These are phyloP conservation scores for Salix arbutifolia DNA, from an alignment of 345 rosid species.

Conservation along the genomic window DNA sequence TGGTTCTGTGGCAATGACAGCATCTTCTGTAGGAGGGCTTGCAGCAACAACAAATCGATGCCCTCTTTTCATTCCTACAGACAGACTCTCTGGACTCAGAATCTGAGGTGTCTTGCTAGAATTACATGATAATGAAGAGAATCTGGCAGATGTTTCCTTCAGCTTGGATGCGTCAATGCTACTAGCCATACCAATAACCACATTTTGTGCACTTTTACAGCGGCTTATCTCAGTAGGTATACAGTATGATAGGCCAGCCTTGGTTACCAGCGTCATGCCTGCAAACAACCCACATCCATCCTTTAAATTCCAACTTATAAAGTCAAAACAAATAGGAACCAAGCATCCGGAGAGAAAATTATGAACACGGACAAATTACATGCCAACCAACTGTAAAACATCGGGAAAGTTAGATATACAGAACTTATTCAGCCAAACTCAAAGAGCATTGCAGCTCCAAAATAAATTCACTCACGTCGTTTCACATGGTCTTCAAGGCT, in stretches of 20 bases:
- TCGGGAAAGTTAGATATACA: neutral
- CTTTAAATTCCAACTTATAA: constrained; percentile 1
- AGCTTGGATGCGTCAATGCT: constrained; percentile 30
- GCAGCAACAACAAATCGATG: constrained; percentile 59
- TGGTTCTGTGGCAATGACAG: constrained; percentile 66
- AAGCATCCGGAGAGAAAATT: neutral
- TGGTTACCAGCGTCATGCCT: constrained; percentile 66
- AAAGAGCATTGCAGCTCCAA: neutral
- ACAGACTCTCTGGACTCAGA: constrained; percentile 22
- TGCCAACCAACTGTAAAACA: neutral
- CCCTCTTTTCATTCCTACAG: constrained; percentile 43
- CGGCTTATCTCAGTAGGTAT: constrained; percentile 30
- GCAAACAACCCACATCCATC: constrained; percentile 10
- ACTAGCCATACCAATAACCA: constrained; percentile 22
- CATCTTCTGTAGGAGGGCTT: constrained; percentile 91
- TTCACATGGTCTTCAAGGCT: neutral
- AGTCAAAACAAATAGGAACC: neutral
- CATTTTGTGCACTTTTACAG: constrained; percentile 28
- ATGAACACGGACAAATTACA: neutral
- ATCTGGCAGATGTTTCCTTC: constrained; percentile 33
- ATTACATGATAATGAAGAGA: constrained; percentile 34
- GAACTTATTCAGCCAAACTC: neutral
- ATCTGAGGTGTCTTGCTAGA: constrained; percentile 20
- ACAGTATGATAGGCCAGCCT: constrained; percentile 40
- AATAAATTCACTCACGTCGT: neutral